A percentile compares a stretch with the other conserved stretches of the same genome.
These are phyloP conservation scores for Sodiomyces alkalinus DNA, from an alignment of 2,329 filamentous ascomycete species.

Conservation along the genomic window DNA sequence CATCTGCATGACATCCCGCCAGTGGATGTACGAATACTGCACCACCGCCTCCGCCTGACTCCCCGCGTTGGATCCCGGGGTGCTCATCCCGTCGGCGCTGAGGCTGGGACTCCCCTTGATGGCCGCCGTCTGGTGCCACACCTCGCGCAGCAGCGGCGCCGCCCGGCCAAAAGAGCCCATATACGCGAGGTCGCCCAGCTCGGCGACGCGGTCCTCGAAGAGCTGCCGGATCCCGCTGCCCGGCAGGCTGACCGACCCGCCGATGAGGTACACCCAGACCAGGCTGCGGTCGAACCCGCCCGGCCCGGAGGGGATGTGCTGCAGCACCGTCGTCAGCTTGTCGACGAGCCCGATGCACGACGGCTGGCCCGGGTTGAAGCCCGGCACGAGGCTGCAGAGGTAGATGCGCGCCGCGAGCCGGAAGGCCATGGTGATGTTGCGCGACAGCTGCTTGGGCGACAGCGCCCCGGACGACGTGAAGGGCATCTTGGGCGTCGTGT, in stretches of 20 bases:
- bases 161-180: slow-evolving; percentile 81
- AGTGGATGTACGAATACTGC: slow-evolving; percentile 70
- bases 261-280: slow-evolving; percentile 84
- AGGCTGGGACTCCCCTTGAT: slow-evolving; percentile 18
- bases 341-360: slow-evolving; percentile 65
- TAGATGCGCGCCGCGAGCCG: slow-evolving; percentile 88
- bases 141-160: slow-evolving; percentile 60
- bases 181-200: slow-evolving; percentile 61
- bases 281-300: slow-evolving; percentile 80
- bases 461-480: slow-evolving; percentile 60
- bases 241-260: slow-evolving; percentile 61
- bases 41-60: slow-evolving; percentile 18
- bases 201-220: slow-evolving; percentile 58
- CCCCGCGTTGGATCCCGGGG: slow-evolving; percentile 16
- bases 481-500: slow-evolving; percentile 40
- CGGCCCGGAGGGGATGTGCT: slow-evolving; percentile 67
- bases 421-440: slow-evolving; percentile 84
- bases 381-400: slow-evolving; percentile 87
- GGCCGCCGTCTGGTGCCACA: slow-evolving; percentile 67
- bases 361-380: slow-evolving; percentile 60
- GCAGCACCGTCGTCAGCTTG: slow-evolving; percentile 61
- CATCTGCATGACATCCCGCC: slow-evolving; percentile 84
- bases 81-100: slow-evolving; percentile 18
- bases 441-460: slow-evolving; percentile 67
- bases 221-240: slow-evolving; percentile 62